Base-by-base conservation (phyloP, 1,284 basidiomycete species). In the Ceratobasidium sp. region DNA sequence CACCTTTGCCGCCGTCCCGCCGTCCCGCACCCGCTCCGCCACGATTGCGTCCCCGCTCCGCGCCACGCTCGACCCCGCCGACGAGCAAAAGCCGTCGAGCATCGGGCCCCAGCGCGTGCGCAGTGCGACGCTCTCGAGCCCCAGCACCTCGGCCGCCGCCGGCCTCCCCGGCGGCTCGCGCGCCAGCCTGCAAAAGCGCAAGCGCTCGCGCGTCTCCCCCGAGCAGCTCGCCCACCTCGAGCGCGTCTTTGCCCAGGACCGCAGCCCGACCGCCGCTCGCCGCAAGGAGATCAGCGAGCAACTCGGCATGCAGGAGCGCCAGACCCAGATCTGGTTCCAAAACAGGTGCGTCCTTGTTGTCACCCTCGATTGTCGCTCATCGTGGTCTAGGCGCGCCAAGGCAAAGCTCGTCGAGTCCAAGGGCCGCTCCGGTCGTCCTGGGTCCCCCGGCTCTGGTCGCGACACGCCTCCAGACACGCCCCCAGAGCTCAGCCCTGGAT, bases 251-350 rank as follows among this genome's bases (percentile, higher is more conserved):
- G 83, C 88, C 19, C 81, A 85, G 67, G 91, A 94, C 82, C 87
- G 89, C 59, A 92, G 89, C 80, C 93, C 93, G 15, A 91, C 90
- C 2, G 90, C 91, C 5, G 87, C 87, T 7, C 87, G 89, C 68
- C 86, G 93, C 67, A 89, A 89, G 77, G 92, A 93, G 80, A 93
- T 95, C 73, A 90, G 91, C 76, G 88, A 90, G 46, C 83, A 88
- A 76, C 85, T 95, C n/a, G 91, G 92, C 22, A 94, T 94, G 91
- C 88, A 92, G 76, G 93, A 94, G 83, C 89, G 92, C 54, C 93
- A 94, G 85, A 93, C 92, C 0, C 93, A 94, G 83, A 92, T 95
- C 75, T 94, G 93, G 93, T 95, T 94, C 81, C 93, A 95, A 82
- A 95, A 95, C 81, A 87, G 93, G 92, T 92, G 78, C 67, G 87